A percentile compares a stretch with the other conserved stretches of the same genome.
Conservation (phyloP, 306 rosid species). For the Luffa acutangula region DNA sequence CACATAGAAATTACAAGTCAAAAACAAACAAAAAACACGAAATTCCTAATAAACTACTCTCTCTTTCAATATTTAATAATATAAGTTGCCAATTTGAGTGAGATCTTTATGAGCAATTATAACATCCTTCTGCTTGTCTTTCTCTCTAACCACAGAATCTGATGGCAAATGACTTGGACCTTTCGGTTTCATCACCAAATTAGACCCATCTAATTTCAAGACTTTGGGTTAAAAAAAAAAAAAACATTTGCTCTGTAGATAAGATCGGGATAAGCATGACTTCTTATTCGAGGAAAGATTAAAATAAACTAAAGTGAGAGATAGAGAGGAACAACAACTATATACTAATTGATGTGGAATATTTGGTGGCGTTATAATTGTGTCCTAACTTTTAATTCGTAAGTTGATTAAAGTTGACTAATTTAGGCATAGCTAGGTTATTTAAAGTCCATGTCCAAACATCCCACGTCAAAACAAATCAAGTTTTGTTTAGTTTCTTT, state of each 20-base stretch:
- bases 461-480: background rate
- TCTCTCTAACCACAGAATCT: conserved; percentile 52
- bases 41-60: conserved; percentile 32
- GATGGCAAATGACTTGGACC: conserved; percentile 38
- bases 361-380: conserved; percentile 8
- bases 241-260: conserved; percentile 18
- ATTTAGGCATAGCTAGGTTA: background rate
- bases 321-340: background rate
- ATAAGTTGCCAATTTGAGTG: conserved; percentile 35
- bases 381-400: background rate
- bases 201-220: conserved; percentile 35
- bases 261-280: conserved; percentile 36
- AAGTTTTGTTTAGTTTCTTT: background rate
- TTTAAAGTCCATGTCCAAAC: background rate
- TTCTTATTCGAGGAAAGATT: background rate
- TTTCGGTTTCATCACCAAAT: conserved; percentile 51
- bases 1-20: conserved; percentile 53
- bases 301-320: background rate
- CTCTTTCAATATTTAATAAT: conserved; percentile 27
- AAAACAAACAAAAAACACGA: conserved; percentile 39
- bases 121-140: conserved; percentile 73
- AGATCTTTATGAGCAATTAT: conserved; percentile 37
- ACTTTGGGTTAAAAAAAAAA: conserved; percentile 21
- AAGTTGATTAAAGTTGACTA: conserved; percentile 5
- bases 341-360: background rate